Conservation (phyloP, 1,284 basidiomycete species). For the Caloboletus inedulis region DNA sequence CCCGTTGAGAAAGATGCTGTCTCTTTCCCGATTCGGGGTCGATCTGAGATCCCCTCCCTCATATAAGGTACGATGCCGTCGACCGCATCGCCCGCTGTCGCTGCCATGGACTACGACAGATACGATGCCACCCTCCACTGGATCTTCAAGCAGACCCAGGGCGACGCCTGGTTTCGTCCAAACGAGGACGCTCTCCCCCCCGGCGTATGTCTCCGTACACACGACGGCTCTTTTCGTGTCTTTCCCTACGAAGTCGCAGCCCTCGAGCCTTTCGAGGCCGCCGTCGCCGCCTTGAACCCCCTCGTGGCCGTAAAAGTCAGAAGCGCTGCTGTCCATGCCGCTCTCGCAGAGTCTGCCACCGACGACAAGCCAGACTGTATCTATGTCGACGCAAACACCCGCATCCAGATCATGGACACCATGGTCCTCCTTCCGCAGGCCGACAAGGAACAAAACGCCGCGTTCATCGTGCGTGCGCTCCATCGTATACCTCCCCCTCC, state of each 20-base stretch:
- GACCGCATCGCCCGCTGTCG: not conserved
- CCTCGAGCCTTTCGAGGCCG: conserved; percentile 68
- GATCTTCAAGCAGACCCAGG: conserved; percentile 49
- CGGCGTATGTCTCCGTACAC: conserved; percentile 63
- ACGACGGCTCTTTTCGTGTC: conserved; percentile 61
- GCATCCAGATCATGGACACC: conserved; percentile 68
- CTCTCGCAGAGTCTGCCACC: conserved; percentile 50
- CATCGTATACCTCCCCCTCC: not conserved
- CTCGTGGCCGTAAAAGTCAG: conserved; percentile 80
- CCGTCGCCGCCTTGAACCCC: conserved; percentile 71
- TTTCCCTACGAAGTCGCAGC: conserved; percentile 71
- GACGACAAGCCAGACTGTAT: conserved; percentile 50
- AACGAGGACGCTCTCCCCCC: conserved; percentile 49
- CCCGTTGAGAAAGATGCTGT: no score
- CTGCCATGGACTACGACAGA: conserved; percentile 37
- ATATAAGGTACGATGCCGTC: conserved; percentile 10
- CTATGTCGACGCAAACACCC: conserved; percentile 66
- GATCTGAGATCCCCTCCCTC: conserved; percentile 19
- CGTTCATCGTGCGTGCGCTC: conserved; percentile 63
- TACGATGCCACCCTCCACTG: conserved; percentile 38
- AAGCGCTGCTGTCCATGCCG: conserved; percentile 75
- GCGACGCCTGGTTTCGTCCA: conserved; percentile 57
- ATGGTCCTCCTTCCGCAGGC: conserved; percentile 70
- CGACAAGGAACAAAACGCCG: conserved; percentile 81
- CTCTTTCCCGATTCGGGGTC: conserved; percentile 7